Evolutionary conservation across 176 grass and related monocot species (phyloP).

Genomic region (Poa pratensis): DNA sequence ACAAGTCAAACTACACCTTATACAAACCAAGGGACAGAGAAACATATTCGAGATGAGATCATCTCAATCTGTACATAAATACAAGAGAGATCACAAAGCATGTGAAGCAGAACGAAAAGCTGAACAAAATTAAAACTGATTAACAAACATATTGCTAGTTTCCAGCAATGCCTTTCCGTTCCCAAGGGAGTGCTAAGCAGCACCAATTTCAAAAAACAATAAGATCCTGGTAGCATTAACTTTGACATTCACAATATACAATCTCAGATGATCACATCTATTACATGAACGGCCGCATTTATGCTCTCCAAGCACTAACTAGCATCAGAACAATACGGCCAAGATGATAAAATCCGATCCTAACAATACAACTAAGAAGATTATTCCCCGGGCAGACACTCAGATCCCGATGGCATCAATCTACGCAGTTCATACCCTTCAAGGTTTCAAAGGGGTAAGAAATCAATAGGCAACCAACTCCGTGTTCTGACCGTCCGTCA

Average conservation of each 20-base stretch:
- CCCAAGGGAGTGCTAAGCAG: not conserved
- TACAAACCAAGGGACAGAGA: not conserved
- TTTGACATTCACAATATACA: not conserved
- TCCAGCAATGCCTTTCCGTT: not conserved
- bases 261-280: not conserved
- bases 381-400: not conserved
- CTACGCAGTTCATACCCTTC: no score
- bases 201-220: not conserved
- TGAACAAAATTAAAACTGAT: not conserved
- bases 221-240: not conserved
- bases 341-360: not conserved
- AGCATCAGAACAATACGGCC: not conserved
- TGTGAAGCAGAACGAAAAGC: not conserved
- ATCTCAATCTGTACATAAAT: not conserved
- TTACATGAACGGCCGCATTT: not conserved
- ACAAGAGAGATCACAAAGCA: not conserved
- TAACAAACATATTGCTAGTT: not conserved
- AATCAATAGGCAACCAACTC: not conserved
- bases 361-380: not conserved
- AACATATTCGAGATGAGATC: not conserved
- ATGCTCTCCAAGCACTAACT: not conserved
- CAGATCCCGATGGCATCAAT: not conserved
- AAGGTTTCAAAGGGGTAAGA: not conserved
- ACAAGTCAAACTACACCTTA: not conserved
- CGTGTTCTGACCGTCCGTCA: not conserved